Base-by-base conservation (phyloP, 2,329 filamentous ascomycete species). In the Myrmaecium sp. region DNA sequence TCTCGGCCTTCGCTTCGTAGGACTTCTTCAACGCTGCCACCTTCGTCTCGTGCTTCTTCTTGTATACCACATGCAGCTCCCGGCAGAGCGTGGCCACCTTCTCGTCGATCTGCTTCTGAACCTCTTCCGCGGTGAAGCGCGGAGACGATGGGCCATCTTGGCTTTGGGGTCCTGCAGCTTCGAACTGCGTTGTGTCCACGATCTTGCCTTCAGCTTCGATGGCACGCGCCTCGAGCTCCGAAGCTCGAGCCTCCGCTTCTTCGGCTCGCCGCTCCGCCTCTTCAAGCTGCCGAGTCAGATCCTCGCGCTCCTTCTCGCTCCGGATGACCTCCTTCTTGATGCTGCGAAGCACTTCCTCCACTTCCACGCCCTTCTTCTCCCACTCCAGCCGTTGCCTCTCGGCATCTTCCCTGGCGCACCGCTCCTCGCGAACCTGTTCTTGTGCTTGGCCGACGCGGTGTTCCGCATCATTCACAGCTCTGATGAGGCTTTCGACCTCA, bases 41-140 rank as follows among this genome's bases (percentile, higher is more conserved):
- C 59, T 98, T 98, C 35, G 75, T 81, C 58, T 95, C 86, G 49
- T 98, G 89, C 57, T 98, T 98, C 46, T 77, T 74, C 58, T 94
- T 95, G 66, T 98, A 98, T 7, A 93, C 65, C 0, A 75, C 66
- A 48, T 98, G 89, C 21, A 98, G 65, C 46, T 98, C 89, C 16
- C 82, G 69, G n/a, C 54, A 57, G 7, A 63, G 53, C 11, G 57
- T 54, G 24, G 86, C 84, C 21, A 95, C 83, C 37, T 84, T 82
- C 52, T 93, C 82, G 13, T 94, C 84, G 26, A 93, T 77, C 36
- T 92, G 82, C 20, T 58, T 60, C 17, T 64, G 49, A 37, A 64
- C 49, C 39, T 61, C 46, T 27, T 52, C 41, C 19, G 51, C 55
- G 2, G 47, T 51, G 36, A 49, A 53, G 16, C 30, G 33, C 43